A percentile compares a stretch with the other conserved stretches of the same genome.
These are phyloP conservation scores for Candida ulmi DNA, from an alignment of 805 yeast species.

Conservation along the genomic window DNA sequence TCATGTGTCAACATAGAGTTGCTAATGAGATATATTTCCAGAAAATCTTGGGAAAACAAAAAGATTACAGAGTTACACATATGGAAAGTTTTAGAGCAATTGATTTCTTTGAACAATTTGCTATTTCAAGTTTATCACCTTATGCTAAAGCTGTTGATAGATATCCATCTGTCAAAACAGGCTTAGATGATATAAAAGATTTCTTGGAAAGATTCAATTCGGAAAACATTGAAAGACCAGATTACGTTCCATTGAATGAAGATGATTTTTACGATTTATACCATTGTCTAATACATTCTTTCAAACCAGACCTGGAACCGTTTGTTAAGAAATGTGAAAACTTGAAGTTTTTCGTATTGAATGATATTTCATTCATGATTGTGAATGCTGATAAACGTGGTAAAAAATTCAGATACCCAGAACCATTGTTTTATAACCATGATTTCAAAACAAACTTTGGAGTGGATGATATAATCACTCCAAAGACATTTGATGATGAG, in stretches of 20 bases:
- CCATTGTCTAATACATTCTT: conserved; percentile 33
- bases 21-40: conserved; percentile 26
- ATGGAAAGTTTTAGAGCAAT: conserved; percentile 26
- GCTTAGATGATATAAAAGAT: conserved; percentile 30
- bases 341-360: conserved; percentile 32
- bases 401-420: conserved; percentile 24
- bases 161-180: conserved; percentile 37
- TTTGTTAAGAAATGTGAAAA: conserved; percentile 28
- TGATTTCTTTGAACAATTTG: conserved; percentile 32
- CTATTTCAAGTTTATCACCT: conserved; percentile 30
- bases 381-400: no score
- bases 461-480: neutral
- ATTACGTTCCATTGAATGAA: conserved; percentile 24
- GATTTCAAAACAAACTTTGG: conserved; percentile 27
- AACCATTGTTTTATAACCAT: conserved; percentile 30
- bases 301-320: conserved; percentile 29
- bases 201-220: conserved; percentile 24
- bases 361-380: no score
- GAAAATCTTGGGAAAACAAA: conserved; percentile 28
- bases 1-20: conserved; percentile 15
- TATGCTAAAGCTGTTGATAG: conserved; percentile 38
- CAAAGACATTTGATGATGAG: neutral
- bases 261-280: conserved; percentile 29
- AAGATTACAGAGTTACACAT: conserved; percentile 23
- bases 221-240: conserved; percentile 10